Conservation (phyloP, 768 basidiomycete genomes). For the Exsudoporus frostii region DNA sequence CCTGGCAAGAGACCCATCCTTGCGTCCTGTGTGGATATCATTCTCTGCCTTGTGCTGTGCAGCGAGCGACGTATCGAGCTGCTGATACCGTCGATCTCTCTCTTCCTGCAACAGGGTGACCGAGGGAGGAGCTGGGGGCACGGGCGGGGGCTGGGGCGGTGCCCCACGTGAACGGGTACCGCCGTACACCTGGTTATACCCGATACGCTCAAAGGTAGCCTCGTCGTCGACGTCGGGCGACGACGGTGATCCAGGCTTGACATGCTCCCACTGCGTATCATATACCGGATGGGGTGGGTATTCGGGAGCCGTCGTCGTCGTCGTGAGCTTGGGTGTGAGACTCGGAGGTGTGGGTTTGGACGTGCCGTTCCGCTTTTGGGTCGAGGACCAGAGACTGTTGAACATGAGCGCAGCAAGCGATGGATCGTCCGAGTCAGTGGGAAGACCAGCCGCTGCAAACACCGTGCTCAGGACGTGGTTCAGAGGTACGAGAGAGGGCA, state of each 20-base stretch:
- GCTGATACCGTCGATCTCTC: constrained; percentile 2
- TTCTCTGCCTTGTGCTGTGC: constrained; percentile 16
- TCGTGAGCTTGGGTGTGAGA: constrained; percentile 25
- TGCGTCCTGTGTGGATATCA: constrained; percentile 11
- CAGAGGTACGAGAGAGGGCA: no score
- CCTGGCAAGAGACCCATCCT: constrained; percentile 12
- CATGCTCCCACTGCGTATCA: constrained; percentile 25
- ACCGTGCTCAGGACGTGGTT: no score
- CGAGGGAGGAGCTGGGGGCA: neutral
- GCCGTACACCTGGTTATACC: constrained; percentile 20
- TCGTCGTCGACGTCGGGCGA: constrained; percentile 21
- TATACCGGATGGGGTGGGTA: constrained; percentile 2
- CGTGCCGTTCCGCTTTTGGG: constrained; percentile 16
- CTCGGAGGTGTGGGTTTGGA: constrained; percentile 18
- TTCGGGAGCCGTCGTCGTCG: constrained; percentile 10
- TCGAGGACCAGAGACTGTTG: constrained; percentile 9
- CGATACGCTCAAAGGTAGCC: constrained; percentile 14
- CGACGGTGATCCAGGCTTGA: constrained; percentile 12
- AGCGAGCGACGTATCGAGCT: constrained; percentile 12
- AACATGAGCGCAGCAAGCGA: no score
- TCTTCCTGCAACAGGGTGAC: constrained; percentile 9
- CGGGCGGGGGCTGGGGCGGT: neutral
- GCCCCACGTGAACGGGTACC: neutral
- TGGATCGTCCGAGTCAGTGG: no score
- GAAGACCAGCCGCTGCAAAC: no score